A percentile compares a stretch with the other conserved stretches of the same genome.
phyloP scores from a whole-genome alignment of 768 basidiomycete species.

The Kwoniella sp. region DNA sequence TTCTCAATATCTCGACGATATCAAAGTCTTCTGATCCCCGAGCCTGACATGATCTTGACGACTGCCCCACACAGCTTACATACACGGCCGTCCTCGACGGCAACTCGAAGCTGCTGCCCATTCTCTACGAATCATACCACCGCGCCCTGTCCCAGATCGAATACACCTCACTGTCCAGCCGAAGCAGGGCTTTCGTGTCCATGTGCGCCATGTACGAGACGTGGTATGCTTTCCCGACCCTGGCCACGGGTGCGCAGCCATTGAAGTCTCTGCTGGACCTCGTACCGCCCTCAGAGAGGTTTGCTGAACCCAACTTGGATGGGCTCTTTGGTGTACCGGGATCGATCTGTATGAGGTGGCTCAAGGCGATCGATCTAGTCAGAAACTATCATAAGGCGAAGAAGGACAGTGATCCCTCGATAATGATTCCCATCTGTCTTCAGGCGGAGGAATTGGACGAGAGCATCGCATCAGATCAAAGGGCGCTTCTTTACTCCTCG shows the following conservation, averaged over 20 bases:
- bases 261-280: neutral
- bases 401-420: neutral
- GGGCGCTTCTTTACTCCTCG: neutral
- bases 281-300: neutral
- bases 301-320: neutral
- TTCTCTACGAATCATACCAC: neutral
- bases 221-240: neutral
- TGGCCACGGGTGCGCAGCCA: neutral
- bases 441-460: neutral
- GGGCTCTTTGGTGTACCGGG: neutral
- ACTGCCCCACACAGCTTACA: neutral
- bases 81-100: neutral
- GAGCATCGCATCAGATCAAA: neutral
- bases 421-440: neutral
- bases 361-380: neutral
- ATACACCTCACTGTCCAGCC: neutral
- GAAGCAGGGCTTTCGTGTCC: neutral
- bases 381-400: neutral
- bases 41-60: neutral
- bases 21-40: no score
- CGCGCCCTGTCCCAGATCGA: neutral
- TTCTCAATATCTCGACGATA: no score
- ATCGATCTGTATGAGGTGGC: neutral
- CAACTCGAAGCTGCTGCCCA: neutral
- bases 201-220: neutral